phyloP scores from a whole-genome alignment of 1,139 yeast genomes.

The Ogataea hybrid region DNA sequence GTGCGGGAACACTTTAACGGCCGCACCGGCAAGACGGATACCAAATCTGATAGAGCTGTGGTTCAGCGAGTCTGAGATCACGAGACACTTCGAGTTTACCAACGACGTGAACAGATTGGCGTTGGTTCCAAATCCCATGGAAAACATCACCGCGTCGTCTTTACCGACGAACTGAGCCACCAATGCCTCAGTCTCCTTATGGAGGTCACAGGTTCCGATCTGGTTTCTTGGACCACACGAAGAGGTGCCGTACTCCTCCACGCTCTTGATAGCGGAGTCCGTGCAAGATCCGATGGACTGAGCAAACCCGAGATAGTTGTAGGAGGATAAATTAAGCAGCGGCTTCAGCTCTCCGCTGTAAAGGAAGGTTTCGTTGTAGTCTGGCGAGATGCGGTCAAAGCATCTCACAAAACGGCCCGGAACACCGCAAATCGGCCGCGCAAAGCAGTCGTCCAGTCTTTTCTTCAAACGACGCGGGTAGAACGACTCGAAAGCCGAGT shows the following conservation, averaged over 20 bases:
- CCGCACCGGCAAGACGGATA: slow-evolving; percentile 88
- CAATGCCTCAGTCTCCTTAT: slow-evolving; percentile 66
- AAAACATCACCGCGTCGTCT: slow-evolving; percentile 80
- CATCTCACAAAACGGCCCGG: slow-evolving; percentile 91
- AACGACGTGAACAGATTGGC: slow-evolving; percentile 85
- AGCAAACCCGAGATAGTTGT: slow-evolving; percentile 95
- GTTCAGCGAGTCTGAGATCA: slow-evolving; percentile 90
- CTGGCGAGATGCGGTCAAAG: slow-evolving; percentile 68
- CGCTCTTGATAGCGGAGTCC: slow-evolving; percentile 63
- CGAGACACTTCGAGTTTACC: slow-evolving; percentile 83
- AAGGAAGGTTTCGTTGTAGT: slow-evolving; percentile 56
- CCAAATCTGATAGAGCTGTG: slow-evolving; percentile 97
- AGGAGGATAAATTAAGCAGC: slow-evolving; percentile 84
- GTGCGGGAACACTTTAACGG: slow-evolving; percentile 89
- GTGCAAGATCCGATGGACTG: slow-evolving; percentile 94
- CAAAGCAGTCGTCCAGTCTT: slow-evolving; percentile 92
- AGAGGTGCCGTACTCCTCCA: slow-evolving; percentile 70
- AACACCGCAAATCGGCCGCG: slow-evolving; percentile 93
- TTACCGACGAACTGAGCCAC: slow-evolving; percentile 89
- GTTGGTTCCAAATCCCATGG: slow-evolving; percentile 97
- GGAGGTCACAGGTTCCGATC: slow-evolving; percentile 78
- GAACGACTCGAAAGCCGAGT: slow-evolving; percentile 89
- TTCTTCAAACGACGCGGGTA: slow-evolving; percentile 88
- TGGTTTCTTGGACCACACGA: slow-evolving; percentile 75
- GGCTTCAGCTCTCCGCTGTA: slow-evolving; percentile 74